These are phyloP conservation scores for Urostyla sp. DNA, from an alignment of 73 alveolate species.

Conservation along the genomic window DNA sequence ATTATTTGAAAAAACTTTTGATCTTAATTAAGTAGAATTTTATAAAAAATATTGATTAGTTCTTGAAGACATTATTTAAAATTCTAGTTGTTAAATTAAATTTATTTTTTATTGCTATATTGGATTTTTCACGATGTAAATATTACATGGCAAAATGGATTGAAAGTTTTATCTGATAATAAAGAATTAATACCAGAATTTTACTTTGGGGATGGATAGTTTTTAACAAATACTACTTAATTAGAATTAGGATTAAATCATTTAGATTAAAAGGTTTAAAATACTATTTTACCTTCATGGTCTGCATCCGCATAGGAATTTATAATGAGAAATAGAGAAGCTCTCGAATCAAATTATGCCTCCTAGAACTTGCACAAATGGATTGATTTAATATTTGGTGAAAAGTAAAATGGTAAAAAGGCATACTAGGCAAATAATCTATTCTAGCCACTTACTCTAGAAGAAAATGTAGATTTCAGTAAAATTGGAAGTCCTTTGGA, in stretches of 20 bases:
- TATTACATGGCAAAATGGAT: slow-evolving; percentile 81
- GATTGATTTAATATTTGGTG: slow-evolving; percentile 97
- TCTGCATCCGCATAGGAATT: slow-evolving; percentile 85
- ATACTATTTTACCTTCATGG: slow-evolving; percentile 89
- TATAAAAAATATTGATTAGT: too few relatives aligned
- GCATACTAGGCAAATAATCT: slow-evolving; percentile 84
- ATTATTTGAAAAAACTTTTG: too few relatives aligned
- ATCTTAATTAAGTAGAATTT: too few relatives aligned
- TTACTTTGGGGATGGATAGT: slow-evolving; percentile 71
- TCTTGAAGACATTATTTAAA: too few relatives aligned
- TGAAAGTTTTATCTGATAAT: slow-evolving; percentile 87
- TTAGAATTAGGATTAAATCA: slow-evolving; percentile 78
- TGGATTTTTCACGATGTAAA: slow-evolving; percentile 86
- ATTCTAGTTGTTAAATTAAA: too few relatives aligned
- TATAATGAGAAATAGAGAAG: slow-evolving; percentile 90
- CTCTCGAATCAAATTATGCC: slow-evolving; percentile 95
- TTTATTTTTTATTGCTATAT: too few relatives aligned
- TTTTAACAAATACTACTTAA: slow-evolving; percentile 78
- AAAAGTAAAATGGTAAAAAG: slow-evolving; percentile 86
- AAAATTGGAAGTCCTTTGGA: slow-evolving; percentile 70
- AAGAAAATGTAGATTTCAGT: slow-evolving; percentile 87
- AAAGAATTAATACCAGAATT: slow-evolving; percentile 98
- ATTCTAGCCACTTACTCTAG: slow-evolving; percentile 92
- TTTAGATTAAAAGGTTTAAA: slow-evolving; percentile 77
- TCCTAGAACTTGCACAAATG: slow-evolving; percentile 85